Evolutionary conservation across 2,329 filamentous ascomycete genomes (phyloP).

Genomic region (Aspergillus vadensis): DNA sequence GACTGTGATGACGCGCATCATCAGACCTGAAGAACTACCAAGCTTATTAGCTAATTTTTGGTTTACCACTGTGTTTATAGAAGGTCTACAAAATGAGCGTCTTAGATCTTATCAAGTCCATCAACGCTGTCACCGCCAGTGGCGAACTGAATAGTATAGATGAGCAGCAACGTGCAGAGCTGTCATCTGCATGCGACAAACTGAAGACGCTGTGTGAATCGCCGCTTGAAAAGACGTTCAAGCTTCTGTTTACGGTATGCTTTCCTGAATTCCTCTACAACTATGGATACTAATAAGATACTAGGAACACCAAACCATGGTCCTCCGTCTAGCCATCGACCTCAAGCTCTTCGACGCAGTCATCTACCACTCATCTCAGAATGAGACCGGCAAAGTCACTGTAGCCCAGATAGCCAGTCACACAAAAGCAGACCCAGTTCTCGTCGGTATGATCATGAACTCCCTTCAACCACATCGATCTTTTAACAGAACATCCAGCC

Average conservation of each 20-base stretch:
- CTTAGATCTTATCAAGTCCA: background rate
- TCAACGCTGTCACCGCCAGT: background rate
- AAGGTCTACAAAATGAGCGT: background rate
- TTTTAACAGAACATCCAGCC: background rate
- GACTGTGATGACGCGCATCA: no score
- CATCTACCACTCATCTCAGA: background rate
- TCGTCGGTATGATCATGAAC: background rate
- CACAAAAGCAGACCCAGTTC: background rate
- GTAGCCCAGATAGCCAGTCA: background rate
- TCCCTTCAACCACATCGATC: background rate
- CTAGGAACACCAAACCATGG: background rate
- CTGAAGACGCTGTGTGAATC: background rate
- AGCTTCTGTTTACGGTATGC: background rate
- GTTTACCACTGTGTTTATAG: no score
- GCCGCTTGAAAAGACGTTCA: background rate
- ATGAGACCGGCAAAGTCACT: background rate
- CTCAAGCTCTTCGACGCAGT: background rate
- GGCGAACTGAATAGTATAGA: background rate
- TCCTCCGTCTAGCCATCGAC: background rate
- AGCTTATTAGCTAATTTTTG: no score
- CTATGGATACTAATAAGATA: background rate
- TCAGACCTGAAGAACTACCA: no score
- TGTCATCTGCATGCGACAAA: background rate
- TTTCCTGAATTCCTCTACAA: background rate
- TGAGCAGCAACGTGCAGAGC: background rate